phyloP scores from a whole-genome alignment of 306 rosid species.

The Chamaecrista fasciculata region DNA sequence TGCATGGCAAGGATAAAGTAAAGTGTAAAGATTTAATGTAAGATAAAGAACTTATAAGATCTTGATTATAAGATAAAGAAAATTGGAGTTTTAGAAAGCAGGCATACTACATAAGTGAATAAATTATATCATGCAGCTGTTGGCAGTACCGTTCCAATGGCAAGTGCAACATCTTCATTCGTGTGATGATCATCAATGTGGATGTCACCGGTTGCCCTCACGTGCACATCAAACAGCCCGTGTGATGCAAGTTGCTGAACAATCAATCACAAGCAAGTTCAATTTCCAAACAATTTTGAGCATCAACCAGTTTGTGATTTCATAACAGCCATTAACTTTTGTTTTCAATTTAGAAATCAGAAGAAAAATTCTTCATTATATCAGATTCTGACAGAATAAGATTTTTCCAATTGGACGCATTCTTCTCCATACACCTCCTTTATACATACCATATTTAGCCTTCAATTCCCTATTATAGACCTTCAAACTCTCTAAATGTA shows the following conservation, averaged over 20 bases:
- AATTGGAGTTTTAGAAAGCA: neutral
- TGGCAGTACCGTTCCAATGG: slow-evolving; percentile 10
- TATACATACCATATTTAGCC: slow-evolving; percentile 12
- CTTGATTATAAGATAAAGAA: slow-evolving; percentile 1
- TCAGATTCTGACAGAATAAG: slow-evolving; percentile 11
- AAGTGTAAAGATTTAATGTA: slow-evolving; percentile 13
- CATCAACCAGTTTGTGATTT: neutral
- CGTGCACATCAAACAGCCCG: slow-evolving; percentile 18
- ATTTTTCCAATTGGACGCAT: neutral
- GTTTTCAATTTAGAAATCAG: slow-evolving; percentile 2
- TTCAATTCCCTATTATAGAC: slow-evolving; percentile 12
- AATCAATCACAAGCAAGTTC: neutral
- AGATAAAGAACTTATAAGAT: neutral
- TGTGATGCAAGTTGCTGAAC: slow-evolving; percentile 14
- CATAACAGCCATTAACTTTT: slow-evolving; percentile 1
- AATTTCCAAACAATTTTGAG: neutral
- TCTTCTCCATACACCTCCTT: neutral
- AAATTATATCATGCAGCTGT: slow-evolving; percentile 3
- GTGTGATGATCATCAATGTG: slow-evolving; percentile 16
- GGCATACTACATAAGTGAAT: slow-evolving; percentile 6
- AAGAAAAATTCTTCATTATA: neutral
- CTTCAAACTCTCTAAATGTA: neutral
- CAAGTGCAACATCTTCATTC: slow-evolving; percentile 11
- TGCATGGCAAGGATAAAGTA: slow-evolving; percentile 8
- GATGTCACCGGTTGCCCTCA: slow-evolving; percentile 6